Percentiles rank a stretch among this genome's conserved stretches.
Conservation (phyloP, 441 rosid species). For the Sinapis alba region DNA sequence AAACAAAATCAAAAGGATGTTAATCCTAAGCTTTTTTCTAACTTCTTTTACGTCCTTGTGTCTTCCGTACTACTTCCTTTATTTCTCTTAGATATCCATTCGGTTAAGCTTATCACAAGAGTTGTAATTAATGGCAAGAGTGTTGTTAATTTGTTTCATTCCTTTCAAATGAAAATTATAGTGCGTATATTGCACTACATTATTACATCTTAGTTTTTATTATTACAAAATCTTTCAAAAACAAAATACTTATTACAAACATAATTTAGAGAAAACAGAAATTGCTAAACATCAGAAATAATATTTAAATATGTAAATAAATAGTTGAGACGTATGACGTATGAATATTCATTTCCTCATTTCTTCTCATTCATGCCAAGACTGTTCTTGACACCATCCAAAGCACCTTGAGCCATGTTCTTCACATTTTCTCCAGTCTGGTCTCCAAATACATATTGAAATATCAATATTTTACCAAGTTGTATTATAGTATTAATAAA, state of each 20-base stretch:
- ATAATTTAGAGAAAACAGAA: neutral
- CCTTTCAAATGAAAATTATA: neutral
- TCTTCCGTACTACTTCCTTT: neutral
- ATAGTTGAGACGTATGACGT: neutral
- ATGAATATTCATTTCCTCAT: conserved; percentile 13
- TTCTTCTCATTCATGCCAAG: conserved; percentile 47
- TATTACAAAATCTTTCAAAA: neutral
- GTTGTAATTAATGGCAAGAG: neutral
- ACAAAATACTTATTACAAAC: conserved; percentile 31
- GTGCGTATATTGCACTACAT: conserved; percentile 3
- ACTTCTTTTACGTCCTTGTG: neutral
- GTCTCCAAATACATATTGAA: neutral
- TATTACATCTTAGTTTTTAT: conserved; percentile 25
- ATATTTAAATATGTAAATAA: conserved; percentile 15
- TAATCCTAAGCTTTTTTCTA: neutral
- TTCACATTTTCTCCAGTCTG: conserved; percentile 45
- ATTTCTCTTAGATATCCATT: neutral
- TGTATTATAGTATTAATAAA: neutral
- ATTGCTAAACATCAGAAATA: neutral
- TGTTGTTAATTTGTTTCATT: neutral
- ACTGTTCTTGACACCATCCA: conserved; percentile 43
- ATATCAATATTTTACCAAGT: neutral
- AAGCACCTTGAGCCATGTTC: conserved; percentile 49
- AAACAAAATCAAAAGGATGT: neutral
- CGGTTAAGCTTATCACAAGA: neutral